Evolutionary conservation across 352 stramenopile species (phyloP), one percentile per base, ranked within the genome.

Genomic region (Phytophthora ohioensis): DNA sequence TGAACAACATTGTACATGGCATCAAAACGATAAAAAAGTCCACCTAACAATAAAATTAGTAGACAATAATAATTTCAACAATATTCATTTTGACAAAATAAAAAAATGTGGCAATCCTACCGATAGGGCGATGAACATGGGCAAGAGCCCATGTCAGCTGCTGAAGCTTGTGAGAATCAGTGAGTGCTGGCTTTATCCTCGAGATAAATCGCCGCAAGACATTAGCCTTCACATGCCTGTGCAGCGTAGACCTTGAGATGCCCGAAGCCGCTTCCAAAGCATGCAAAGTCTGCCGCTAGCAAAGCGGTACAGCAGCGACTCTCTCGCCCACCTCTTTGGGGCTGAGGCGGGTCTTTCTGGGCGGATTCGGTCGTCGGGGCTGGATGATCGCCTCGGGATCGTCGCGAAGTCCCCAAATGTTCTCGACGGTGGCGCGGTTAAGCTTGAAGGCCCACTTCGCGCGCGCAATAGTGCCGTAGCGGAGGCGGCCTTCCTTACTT

Each of bases 1-100:
- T 69, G 63, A 17, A 61, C 63, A 35, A 52, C n/a, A 45, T 71
- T 38, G 17, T 61, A 71, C 21, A 71, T 58, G 15, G 36, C 27
- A 35, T 64, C 21, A 30, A 58, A 49, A 35, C 35, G 30, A 53
- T 47, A 64, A 2, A 47, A 59, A 31, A 5, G 27, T 5, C 15
- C 53, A 47, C 30, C 47, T 60, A 41, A 41, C 53, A 41, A 68
- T 46, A 54, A 32, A 47, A 46, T 17, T 39, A 41, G 7, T 41
- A 2, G 10, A 1, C 36, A 55, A 47, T 55, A 31, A 17, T 13
- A 1, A 1, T 21, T 21, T 1, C 0, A 21, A 21, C 21, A 1
- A 21, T 17, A 21, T 21, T 21, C 0, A 21, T 21, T 21, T 21
- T 21, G 21, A 21, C 1, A 21, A 21, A 21, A 21, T 21, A 21